These are phyloP conservation scores for Macroventuria anomochaeta DNA, from an alignment of 2,329 filamentous ascomycete species.

Conservation along the genomic window DNA sequence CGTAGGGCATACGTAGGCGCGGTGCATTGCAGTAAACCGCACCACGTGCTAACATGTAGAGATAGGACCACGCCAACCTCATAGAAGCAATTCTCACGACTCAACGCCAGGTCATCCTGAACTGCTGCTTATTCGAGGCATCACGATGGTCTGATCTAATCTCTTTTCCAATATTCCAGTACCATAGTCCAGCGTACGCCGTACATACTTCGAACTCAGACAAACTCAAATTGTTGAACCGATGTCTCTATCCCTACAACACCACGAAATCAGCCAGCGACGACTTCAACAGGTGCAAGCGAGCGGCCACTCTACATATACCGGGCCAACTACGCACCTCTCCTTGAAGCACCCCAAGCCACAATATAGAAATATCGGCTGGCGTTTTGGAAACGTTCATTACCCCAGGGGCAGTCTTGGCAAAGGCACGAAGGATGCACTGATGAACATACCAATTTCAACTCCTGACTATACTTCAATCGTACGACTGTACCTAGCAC, in stretches of 20 bases:
- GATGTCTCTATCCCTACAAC: neutral
- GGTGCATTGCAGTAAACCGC: neutral
- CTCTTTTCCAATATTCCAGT: constrained; percentile 1
- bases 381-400: neutral
- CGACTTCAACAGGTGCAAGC: neutral
- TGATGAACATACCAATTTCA: neutral
- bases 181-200: neutral
- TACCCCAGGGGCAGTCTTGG: constrained; percentile 6
- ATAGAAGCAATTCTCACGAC: constrained; percentile 6
- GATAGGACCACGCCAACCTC: neutral
- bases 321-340: neutral
- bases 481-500: neutral
- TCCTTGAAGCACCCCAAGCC: neutral
- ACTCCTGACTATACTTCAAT: neutral
- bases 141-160: constrained; percentile 2
- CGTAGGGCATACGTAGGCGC: neutral
- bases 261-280: neutral
- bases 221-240: neutral
- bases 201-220: neutral
- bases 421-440: constrained; percentile 1
- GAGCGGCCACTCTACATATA: neutral
- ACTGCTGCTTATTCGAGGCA: neutral
- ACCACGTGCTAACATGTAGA: neutral
- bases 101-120: constrained; percentile 3
- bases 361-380: constrained; percentile 1